A percentile compares a stretch with the other conserved stretches of the same genome.
These are phyloP conservation scores for Quercus glauca DNA, from an alignment of 306 rosid genomes.

Conservation along the genomic window DNA sequence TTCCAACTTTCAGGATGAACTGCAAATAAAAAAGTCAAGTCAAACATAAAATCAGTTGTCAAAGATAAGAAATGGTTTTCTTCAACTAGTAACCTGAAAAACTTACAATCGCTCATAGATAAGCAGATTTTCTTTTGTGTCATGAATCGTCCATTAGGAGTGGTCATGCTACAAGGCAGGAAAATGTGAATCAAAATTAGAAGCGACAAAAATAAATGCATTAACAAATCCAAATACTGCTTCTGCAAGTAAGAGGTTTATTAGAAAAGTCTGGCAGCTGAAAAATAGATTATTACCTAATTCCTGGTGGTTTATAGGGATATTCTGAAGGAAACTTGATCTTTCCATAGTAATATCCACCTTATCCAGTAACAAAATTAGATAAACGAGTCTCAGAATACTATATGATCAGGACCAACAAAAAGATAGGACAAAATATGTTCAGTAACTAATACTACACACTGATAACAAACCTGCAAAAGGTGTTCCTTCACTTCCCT, in stretches of 20 bases:
- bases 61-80: slow-evolving; percentile 12
- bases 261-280: not conserved
- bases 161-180: slow-evolving; percentile 67
- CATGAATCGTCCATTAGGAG: slow-evolving; percentile 96
- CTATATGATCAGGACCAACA: slow-evolving; percentile 1
- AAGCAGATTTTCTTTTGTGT: slow-evolving; percentile 89
- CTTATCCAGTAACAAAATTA: slow-evolving; percentile 26
- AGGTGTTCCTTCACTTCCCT: slow-evolving; percentile 98
- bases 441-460: slow-evolving; percentile 13
- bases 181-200: not conserved
- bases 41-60: slow-evolving; percentile 14
- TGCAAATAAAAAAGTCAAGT: slow-evolving; percentile 34
- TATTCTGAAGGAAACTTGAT: slow-evolving; percentile 91
- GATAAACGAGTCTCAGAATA: not conserved
- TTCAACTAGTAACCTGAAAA: not conserved
- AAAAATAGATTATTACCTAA: slow-evolving; percentile 53
- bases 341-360: slow-evolving; percentile 94
- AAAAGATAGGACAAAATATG: slow-evolving; percentile 8
- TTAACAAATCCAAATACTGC: not conserved
- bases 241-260: not conserved
- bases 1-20: slow-evolving; percentile 99
- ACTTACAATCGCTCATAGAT: slow-evolving; percentile 98
- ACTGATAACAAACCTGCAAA: slow-evolving; percentile 62
- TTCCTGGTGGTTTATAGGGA: slow-evolving; percentile 97
- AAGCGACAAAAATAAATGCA: not conserved